A percentile compares a stretch with the other conserved stretches of the same genome.
These are phyloP conservation scores for Leucosporidium scottii DNA, from an alignment of 768 basidiomycete genomes.

Conservation along the genomic window DNA sequence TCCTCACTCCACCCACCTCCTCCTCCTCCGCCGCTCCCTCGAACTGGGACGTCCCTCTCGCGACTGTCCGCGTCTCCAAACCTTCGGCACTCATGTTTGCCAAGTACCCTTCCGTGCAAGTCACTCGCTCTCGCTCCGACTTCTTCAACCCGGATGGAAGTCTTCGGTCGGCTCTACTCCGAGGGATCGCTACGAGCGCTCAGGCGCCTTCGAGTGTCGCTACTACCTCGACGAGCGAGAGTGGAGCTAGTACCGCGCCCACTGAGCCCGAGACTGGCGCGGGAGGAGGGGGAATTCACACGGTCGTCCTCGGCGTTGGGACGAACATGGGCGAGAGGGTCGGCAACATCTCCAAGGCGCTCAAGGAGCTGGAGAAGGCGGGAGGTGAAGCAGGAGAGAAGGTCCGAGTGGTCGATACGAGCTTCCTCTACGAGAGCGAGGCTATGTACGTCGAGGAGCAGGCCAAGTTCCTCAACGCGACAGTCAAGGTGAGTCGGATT, in stretches of 20 bases:
- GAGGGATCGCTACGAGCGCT: neutral
- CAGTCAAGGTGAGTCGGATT: constrained; percentile 65
- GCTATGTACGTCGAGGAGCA: constrained; percentile 97
- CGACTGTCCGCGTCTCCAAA: constrained; percentile 61
- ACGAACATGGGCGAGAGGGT: constrained; percentile 86
- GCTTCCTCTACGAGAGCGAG: constrained; percentile 83
- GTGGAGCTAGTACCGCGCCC: constrained; percentile 14
- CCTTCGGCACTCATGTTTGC: constrained; percentile 65
- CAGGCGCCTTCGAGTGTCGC: neutral
- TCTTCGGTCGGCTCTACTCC: neutral
- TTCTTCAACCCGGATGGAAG: constrained; percentile 24
- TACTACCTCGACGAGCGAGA: neutral
- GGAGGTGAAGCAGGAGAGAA: constrained; percentile 39
- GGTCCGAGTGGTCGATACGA: constrained; percentile 60
- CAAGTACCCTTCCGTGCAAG: constrained; percentile 57
- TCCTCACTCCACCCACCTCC: constrained; percentile 28
- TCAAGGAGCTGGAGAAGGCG: constrained; percentile 59
- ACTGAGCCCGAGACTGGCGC: constrained; percentile 20
- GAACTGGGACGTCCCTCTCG: constrained; percentile 30
- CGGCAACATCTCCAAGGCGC: constrained; percentile 68
- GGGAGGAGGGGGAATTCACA: constrained; percentile 34
- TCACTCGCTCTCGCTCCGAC: constrained; percentile 47
- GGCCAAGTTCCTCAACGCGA: constrained; percentile 78
- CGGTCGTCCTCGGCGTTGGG: constrained; percentile 69
- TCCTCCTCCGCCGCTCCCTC: neutral